These are phyloP conservation scores for Lepidium didymum DNA, from an alignment of 345 rosid genomes.

Conservation along the genomic window DNA sequence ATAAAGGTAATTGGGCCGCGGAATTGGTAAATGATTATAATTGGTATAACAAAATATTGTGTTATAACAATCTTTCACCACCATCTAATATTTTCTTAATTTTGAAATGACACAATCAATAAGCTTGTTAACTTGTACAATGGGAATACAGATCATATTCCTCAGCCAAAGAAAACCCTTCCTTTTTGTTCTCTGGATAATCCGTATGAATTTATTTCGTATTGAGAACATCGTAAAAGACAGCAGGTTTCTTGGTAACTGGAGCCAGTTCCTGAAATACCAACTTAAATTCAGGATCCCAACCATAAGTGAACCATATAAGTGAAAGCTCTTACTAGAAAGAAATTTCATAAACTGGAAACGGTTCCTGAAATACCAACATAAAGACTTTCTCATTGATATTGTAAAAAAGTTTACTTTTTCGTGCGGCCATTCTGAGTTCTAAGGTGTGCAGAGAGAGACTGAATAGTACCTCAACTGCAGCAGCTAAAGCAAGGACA, in stretches of 20 bases:
- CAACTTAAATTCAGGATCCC: not conserved
- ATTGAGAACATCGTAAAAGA: constrained; percentile 52
- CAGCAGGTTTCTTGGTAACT: constrained; percentile 55
- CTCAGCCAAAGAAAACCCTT: not conserved
- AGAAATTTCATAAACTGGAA: not conserved
- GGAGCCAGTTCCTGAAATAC: constrained; percentile 51
- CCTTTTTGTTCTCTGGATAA: not conserved
- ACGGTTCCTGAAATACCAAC: not conserved
- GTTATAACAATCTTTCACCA: too few species aligned
- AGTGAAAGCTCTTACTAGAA: not conserved
- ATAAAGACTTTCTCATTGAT: not conserved
- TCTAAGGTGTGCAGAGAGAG: not conserved
- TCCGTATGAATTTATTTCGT: not conserved
- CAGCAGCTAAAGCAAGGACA: constrained; percentile 56
- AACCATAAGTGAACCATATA: not conserved
- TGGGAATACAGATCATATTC: not conserved
- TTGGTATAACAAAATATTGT: too few species aligned
- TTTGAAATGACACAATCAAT: not conserved
- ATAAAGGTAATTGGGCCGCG: too few species aligned
- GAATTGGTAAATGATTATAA: too few species aligned
- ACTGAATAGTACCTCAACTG: constrained; percentile 49
- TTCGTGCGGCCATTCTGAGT: not conserved
- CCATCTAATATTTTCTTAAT: too few species aligned
- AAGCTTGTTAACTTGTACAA: not conserved
- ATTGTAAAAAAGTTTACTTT: not conserved